Evolutionary conservation across 148 eudicot species (phyloP).

Genomic region (Rhododendron henanense): DNA sequence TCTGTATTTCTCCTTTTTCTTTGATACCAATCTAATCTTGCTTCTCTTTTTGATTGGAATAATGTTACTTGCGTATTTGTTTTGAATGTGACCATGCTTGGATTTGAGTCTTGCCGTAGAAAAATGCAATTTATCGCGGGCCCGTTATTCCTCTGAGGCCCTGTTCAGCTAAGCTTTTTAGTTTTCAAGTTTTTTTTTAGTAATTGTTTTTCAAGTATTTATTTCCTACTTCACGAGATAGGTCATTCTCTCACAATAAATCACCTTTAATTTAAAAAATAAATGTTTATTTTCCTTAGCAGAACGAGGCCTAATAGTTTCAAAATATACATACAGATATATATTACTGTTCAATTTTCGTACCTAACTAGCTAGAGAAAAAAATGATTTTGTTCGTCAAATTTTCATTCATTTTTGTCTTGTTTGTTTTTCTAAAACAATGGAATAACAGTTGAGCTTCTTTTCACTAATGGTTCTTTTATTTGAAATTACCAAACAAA

Average conservation of each 20-base stretch:
- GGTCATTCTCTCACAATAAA: too few relatives aligned
- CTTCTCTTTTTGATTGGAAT: background rate
- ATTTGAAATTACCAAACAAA: too few relatives aligned
- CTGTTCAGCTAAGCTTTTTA: too few relatives aligned
- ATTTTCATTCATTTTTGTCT: background rate
- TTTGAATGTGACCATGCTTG: background rate
- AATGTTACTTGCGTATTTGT: background rate
- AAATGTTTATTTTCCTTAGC: too few relatives aligned
- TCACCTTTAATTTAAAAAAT: too few relatives aligned
- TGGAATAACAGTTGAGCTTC: too few relatives aligned
- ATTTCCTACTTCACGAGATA: too few relatives aligned
- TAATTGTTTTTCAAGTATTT: too few relatives aligned
- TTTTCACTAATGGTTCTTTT: too few relatives aligned
- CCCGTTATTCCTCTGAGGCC: background rate
- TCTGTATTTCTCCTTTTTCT: background rate
- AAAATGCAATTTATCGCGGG: background rate
- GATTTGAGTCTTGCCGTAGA: background rate
- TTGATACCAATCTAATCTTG: background rate
- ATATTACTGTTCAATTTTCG: background rate
- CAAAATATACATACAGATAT: too few relatives aligned
- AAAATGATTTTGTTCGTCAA: background rate
- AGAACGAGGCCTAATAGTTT: too few relatives aligned
- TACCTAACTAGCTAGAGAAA: background rate
- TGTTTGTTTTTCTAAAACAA: background rate
- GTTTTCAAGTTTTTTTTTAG: too few relatives aligned